Percentiles rank a stretch among this genome's conserved stretches.
These are phyloP conservation scores for Venturia pyrina DNA, from an alignment of 2,329 filamentous ascomycete species.

Conservation along the genomic window DNA sequence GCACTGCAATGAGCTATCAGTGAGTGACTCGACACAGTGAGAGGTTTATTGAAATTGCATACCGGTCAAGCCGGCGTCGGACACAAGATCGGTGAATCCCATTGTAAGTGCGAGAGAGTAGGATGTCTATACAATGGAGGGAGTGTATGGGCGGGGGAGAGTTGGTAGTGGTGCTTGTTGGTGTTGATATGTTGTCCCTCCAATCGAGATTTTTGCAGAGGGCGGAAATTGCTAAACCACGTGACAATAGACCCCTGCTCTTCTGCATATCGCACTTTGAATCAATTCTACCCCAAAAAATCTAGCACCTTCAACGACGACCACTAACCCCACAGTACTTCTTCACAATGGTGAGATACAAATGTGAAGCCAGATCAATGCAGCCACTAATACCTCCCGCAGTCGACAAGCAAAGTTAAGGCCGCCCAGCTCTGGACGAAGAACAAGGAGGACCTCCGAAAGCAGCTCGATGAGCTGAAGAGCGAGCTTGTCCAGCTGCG, in stretches of 20 bases:
- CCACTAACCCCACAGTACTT: not conserved
- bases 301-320: not conserved
- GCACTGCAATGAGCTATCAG: constrained; percentile 35
- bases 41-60: constrained; percentile 24
- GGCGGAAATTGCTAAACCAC: not conserved
- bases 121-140: not conserved
- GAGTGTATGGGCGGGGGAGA: not conserved
- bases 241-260: not conserved
- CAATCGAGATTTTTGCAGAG: not conserved
- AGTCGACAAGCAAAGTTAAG: constrained; percentile 72
- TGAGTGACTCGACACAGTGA: constrained; percentile 14
- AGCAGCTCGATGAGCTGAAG: constrained; percentile 93
- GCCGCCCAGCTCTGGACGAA: constrained; percentile 95
- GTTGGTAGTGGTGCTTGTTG: not conserved
- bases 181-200: no score
- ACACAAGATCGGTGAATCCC: constrained; percentile 60
- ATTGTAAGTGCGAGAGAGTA: constrained; percentile 33
- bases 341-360: constrained; percentile 7
- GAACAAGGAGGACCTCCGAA: constrained; percentile 96
- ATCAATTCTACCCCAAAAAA: not conserved
- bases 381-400: not conserved
- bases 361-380: not conserved
- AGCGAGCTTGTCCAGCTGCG: constrained; percentile 90
- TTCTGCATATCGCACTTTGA: no score
- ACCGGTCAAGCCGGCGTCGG: constrained; percentile 55